These are phyloP conservation scores for Globisporangium rhizosaccharum DNA, from an alignment of 352 stramenopile species.

Conservation along the genomic window DNA sequence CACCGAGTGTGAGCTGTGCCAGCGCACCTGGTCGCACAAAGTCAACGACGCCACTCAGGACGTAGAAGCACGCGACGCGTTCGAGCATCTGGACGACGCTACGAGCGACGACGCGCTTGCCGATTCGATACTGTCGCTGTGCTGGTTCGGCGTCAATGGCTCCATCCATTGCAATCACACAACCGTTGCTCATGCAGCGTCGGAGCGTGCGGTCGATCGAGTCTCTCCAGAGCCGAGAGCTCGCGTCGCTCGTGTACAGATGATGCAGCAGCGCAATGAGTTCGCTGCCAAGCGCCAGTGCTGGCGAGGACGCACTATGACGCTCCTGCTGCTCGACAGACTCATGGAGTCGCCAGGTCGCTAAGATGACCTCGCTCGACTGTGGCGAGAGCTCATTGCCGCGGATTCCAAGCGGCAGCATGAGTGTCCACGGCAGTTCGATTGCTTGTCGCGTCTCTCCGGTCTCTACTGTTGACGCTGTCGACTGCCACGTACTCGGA, in stretches of 20 bases:
- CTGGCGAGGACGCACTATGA: background rate
- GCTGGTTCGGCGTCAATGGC: too few relatives aligned
- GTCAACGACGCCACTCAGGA: conserved; percentile 28
- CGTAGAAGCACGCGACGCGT: conserved; percentile 23
- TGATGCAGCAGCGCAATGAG: conserved; percentile 7
- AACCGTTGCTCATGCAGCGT: background rate
- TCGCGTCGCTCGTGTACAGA: conserved; percentile 1
- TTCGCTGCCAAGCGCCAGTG: conserved; percentile 7
- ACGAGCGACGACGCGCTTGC: conserved; percentile 15
- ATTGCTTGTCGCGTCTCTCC: background rate
- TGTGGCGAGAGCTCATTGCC: conserved; percentile 20
- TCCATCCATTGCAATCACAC: background rate
- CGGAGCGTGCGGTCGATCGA: conserved; percentile 7
- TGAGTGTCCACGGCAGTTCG: conserved; percentile 22
- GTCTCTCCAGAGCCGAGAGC: conserved; percentile 2
- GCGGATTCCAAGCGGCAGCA: conserved; percentile 26
- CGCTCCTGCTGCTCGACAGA: conserved; percentile 2
- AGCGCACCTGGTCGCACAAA: conserved; percentile 29
- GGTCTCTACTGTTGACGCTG: background rate
- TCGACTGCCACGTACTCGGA: conserved; percentile 1
- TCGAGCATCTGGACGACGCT: conserved; percentile 20
- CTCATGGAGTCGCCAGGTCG: conserved; percentile 6
- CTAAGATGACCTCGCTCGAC: conserved; percentile 1
- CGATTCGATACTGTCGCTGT: conserved; percentile 15
- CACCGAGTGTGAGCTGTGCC: conserved; percentile 25